Evolutionary conservation across 2,329 filamentous ascomycete genomes (phyloP).

Genomic region (Aspergillus sp.): DNA sequence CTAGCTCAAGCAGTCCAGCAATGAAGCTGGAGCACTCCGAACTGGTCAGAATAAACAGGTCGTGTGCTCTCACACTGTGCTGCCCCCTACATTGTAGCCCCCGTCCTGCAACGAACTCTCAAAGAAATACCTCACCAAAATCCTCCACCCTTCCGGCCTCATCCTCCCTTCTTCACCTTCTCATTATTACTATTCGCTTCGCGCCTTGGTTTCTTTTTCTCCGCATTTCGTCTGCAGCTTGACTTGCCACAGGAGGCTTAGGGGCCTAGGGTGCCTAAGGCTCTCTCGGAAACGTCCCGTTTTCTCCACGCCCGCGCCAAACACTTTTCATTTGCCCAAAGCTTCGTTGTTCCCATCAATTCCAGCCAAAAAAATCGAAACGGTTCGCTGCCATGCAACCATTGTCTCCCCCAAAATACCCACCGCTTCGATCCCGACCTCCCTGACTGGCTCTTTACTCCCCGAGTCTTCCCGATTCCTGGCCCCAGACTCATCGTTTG

Average conservation of each 20-base stretch:
- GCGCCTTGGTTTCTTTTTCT: conserved; percentile 14
- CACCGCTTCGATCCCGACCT: conserved; percentile 21
- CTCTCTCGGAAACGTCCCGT: conserved; percentile 23
- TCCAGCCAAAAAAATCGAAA: conserved; percentile 14
- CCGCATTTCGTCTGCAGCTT: conserved; percentile 17
- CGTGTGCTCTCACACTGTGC: background rate
- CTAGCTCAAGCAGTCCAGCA: background rate
- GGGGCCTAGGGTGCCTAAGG: background rate
- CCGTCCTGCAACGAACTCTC: conserved; percentile 13
- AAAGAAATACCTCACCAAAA: conserved; percentile 20
- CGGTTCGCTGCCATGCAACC: conserved; percentile 24
- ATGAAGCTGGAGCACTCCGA: background rate
- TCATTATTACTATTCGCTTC: conserved; percentile 1
- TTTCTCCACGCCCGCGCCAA: conserved; percentile 19
- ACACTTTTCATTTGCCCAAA: conserved; percentile 16
- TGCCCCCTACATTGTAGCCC: conserved; percentile 22
- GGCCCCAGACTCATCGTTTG: conserved; percentile 16
- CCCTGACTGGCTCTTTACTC: conserved; percentile 21
- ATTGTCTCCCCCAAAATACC: conserved; percentile 19
- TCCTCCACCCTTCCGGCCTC: background rate
- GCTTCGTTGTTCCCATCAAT: conserved; percentile 22
- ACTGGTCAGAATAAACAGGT: background rate
- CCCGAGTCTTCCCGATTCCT: conserved; percentile 27
- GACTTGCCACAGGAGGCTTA: background rate
- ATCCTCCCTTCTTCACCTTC: background rate